Conservation (phyloP, 2,329 filamentous ascomycete genomes). For the Aspergillus carbonarius region DNA sequence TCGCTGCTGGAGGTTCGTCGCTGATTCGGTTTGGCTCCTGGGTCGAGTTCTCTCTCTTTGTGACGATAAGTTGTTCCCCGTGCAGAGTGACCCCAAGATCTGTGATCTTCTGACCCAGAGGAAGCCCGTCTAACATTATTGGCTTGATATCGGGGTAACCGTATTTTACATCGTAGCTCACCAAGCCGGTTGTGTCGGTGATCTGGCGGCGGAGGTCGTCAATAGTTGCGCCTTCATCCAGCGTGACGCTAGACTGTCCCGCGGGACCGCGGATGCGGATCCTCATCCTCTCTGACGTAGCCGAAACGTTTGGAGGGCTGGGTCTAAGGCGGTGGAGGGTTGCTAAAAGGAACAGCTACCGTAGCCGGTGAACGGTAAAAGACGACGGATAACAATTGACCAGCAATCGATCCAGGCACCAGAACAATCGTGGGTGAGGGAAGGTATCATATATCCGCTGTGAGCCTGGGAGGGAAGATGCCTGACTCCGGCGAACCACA, state of each 20-base stretch:
- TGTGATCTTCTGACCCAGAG: constrained; percentile 50
- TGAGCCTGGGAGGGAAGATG: not conserved
- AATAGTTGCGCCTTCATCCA: constrained; percentile 63
- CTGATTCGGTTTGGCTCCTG: constrained; percentile 9
- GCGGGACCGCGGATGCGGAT: constrained; percentile 73
- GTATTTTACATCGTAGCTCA: constrained; percentile 73
- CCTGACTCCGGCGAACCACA: not conserved
- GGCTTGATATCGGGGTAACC: constrained; percentile 73
- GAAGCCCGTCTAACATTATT: constrained; percentile 59
- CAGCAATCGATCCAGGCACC: not conserved
- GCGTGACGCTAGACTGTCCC: constrained; percentile 67
- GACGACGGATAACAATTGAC: not conserved
- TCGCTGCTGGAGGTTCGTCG: constrained; percentile 12
- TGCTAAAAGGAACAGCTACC: not conserved
- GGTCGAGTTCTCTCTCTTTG: constrained; percentile 41
- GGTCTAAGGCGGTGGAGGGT: not conserved
- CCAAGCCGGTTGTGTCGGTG: constrained; percentile 62
- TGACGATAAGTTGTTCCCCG: constrained; percentile 68
- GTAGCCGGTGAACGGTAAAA: not conserved
- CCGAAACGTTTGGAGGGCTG: not conserved
- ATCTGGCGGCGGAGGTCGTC: constrained; percentile 43
- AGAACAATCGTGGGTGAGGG: not conserved
- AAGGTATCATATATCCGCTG: not conserved
- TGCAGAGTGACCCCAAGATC: constrained; percentile 63
- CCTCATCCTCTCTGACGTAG: constrained; percentile 56